Percentiles rank a stretch among this genome's conserved stretches.
Evolutionary conservation across 2,329 filamentous ascomycete species (phyloP).

Genomic region (Aspergillus sp.): DNA sequence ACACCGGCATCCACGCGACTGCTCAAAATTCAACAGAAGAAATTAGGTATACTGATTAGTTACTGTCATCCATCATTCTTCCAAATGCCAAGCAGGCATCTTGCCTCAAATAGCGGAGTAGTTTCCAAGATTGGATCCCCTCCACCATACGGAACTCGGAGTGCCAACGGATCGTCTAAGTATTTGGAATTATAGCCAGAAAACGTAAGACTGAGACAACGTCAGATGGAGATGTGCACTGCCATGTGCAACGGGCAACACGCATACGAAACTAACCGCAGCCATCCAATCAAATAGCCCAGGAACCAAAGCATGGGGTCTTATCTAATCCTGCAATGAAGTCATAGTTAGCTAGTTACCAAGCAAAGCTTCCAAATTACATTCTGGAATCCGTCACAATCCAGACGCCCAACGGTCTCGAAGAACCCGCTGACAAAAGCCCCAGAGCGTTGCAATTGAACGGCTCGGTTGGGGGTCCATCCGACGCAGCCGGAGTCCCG

Average conservation of each 20-base stretch:
- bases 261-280: neutral
- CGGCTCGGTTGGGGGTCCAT: neutral
- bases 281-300: neutral
- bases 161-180: too few relatives aligned
- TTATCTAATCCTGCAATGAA: neutral
- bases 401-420: neutral
- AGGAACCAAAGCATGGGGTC: neutral
- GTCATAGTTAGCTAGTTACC: neutral
- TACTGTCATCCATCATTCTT: too few relatives aligned
- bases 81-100: too few relatives aligned
- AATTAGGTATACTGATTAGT: too few relatives aligned
- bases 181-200: too few relatives aligned
- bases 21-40: too few relatives aligned
- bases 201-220: too few relatives aligned
- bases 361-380: neutral
- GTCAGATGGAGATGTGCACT: too few relatives aligned
- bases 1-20: too few relatives aligned
- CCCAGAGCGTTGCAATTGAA: constrained; percentile 1
- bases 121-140: too few relatives aligned
- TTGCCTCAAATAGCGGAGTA: too few relatives aligned
- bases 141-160: too few relatives aligned
- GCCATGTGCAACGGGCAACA: neutral
- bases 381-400: neutral
- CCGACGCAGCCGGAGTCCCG: neutral
- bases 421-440: constrained; percentile 11